Conservation (phyloP, 805 yeast genomes). For the Torulaspora indica region DNA sequence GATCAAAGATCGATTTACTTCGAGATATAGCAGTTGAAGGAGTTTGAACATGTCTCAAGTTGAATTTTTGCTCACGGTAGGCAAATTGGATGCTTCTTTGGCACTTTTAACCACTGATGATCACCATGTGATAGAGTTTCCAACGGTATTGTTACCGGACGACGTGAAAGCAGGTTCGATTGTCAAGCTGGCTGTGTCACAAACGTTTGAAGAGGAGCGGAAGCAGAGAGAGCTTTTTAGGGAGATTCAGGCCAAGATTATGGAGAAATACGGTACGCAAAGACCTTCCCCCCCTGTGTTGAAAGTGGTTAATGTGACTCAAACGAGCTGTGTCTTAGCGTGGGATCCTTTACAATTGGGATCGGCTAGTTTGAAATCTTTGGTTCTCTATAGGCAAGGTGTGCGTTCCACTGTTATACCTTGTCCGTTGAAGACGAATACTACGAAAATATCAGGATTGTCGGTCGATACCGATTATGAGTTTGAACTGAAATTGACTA, state of each 20-base stretch:
- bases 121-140: slow-evolving; percentile 93
- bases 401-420: slow-evolving; percentile 75
- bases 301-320: slow-evolving; percentile 73
- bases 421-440: slow-evolving; percentile 67
- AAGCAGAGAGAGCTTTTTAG: slow-evolving; percentile 57
- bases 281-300: slow-evolving; percentile 70
- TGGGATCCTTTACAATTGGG: slow-evolving; percentile 89
- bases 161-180: slow-evolving; percentile 91
- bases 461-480: slow-evolving; percentile 78
- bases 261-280: slow-evolving; percentile 63
- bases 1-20: too few species aligned
- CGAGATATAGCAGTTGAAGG: not conserved
- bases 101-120: slow-evolving; percentile 86
- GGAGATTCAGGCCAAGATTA: slow-evolving; percentile 65
- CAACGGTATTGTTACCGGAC: slow-evolving; percentile 87
- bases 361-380: slow-evolving; percentile 69
- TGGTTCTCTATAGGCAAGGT: slow-evolving; percentile 64
- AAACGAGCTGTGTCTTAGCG: slow-evolving; percentile 88
- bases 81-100: slow-evolving; percentile 90
- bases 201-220: slow-evolving; percentile 62
- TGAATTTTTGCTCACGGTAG: slow-evolving; percentile 89
- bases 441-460: slow-evolving; percentile 86
- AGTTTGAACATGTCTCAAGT: slow-evolving; percentile 39
- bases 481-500: slow-evolving; percentile 74
- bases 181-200: slow-evolving; percentile 77